Evolutionary conservation across 139 green algal genomes (phyloP), one percentile per base, ranked within the genome.

Genomic region (Micractinium conductrix): DNA sequence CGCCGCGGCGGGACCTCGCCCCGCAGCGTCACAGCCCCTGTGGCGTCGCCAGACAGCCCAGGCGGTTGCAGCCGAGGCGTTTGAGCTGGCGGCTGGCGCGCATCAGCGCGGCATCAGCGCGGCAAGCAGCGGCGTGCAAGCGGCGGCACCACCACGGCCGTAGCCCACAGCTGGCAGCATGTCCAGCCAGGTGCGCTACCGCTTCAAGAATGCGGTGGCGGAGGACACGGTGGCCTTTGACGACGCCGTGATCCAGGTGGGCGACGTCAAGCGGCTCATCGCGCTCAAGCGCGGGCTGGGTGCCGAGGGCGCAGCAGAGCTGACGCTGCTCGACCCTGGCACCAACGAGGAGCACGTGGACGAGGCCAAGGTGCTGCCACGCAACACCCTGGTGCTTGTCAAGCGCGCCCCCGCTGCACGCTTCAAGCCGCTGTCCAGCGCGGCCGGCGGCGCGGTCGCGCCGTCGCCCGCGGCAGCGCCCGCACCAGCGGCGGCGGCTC

Each of bases 201-300:
- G 95, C 86, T 96, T 96, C 84, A 91, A 91, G 50, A 91, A 82
- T 55, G 84, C 87, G 6, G 90, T 92, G 22, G 75, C 71, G 1
- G 90, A 90, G 82, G 92, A 96, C 37, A 87, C 75, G 2, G 83
- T 97, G 17, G 69, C 58, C 0, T 97, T 97, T 84, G 91, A 96
- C 37, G 94, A 94, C 40, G 83, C 91, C 67, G 93, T 95, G 44
- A 91, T 97, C 10, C 92, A 86, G 44, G 92, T 95, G 5, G 88
- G 89, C 37, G 94, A 97, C 81, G 85, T 97, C 28, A 96, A 96
- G 85, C 90, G 89, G 3, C 79, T 96, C 16, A 95, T 97, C 48
- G 93, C 94, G 4, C 86, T 93, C 44, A 95, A 95, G 76, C 94
- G 93, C 70, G 92, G 92, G 8, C 87, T 97, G 7, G 90, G 86